phyloP scores from a whole-genome alignment of 2,329 filamentous ascomycete genomes.

The Xylaria sp. region DNA sequence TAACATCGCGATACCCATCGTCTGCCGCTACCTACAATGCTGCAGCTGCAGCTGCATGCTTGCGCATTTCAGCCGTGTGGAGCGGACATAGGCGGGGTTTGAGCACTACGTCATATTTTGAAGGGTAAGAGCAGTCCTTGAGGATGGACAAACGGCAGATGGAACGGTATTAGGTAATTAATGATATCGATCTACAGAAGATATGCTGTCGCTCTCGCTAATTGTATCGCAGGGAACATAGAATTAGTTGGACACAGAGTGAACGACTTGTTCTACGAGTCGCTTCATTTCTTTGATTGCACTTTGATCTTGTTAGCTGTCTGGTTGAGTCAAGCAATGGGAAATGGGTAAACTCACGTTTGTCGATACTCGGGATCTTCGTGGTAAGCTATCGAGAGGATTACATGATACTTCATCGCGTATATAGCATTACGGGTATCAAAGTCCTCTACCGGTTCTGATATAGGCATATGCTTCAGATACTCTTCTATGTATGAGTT shows the following conservation, averaged over 20 bases:
- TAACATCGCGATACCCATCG: too few species aligned
- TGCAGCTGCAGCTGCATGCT: not conserved
- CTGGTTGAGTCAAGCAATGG: not conserved
- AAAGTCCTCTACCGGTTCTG: slow-evolving; percentile 46
- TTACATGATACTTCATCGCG: slow-evolving; percentile 42
- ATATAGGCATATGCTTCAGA: slow-evolving; percentile 43
- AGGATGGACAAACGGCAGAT: not conserved
- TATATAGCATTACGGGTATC: slow-evolving; percentile 48
- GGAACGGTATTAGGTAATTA: not conserved
- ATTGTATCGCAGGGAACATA: too few species aligned
- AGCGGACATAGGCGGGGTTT: not conserved
- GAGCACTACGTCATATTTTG: slow-evolving; percentile 2
- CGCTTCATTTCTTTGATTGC: slow-evolving; percentile 19
- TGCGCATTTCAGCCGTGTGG: not conserved
- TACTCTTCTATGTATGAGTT: slow-evolving; percentile 45
- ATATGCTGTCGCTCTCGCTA: not conserved
- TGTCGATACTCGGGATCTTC: slow-evolving; percentile 25
- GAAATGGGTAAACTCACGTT: slow-evolving; percentile 19
- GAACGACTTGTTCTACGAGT: slow-evolving; percentile 15
- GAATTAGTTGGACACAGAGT: not conserved
- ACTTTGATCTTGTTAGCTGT: slow-evolving; percentile 13
- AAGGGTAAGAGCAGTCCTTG: not conserved
- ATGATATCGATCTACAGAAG: not conserved
- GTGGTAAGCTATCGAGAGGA: slow-evolving; percentile 42
- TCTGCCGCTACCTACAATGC: not conserved